Percentiles rank a stretch among this genome's conserved stretches.
Evolutionary conservation across 2,329 filamentous ascomycete species (phyloP).

Genomic region (Hypoxylon sp.): DNA sequence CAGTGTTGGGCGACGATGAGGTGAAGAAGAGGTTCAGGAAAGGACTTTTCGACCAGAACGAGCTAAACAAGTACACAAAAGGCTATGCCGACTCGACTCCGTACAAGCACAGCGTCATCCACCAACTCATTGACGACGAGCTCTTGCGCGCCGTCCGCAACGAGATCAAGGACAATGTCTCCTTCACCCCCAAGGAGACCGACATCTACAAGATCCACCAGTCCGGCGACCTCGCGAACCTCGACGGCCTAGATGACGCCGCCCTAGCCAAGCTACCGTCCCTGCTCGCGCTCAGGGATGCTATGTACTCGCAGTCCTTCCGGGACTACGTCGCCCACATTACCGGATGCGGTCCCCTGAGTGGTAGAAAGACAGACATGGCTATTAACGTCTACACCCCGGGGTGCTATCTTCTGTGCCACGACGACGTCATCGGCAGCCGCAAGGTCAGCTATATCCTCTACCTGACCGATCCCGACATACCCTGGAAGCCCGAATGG

Average conservation of each 20-base stretch:
- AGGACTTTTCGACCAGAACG: constrained; percentile 68
- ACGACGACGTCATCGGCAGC: constrained; percentile 99
- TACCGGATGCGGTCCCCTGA: constrained; percentile 85
- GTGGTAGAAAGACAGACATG: constrained; percentile 96
- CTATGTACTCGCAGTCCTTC: constrained; percentile 89
- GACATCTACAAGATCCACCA: constrained; percentile 99
- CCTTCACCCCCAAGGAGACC: constrained; percentile 97
- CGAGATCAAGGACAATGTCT: constrained; percentile 89
- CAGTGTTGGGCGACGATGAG: constrained; percentile 58
- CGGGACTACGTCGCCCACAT: constrained; percentile 87
- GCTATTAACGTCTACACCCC: constrained; percentile 98
- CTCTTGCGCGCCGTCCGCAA: constrained; percentile 86
- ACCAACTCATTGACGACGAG: constrained; percentile 77
- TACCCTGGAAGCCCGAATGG: constrained; percentile 89
- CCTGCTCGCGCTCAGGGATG: constrained; percentile 89
- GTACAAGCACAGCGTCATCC: constrained; percentile 94
- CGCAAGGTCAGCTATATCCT: constrained; percentile 95
- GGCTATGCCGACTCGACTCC: constrained; percentile 71
- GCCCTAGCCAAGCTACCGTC: constrained; percentile 87
- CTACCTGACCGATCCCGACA: constrained; percentile 92
- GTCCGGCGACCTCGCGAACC: constrained; percentile 94
- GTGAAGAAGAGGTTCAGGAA: constrained; percentile 68
- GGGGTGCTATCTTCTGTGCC: constrained; percentile 92
- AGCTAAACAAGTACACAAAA: constrained; percentile 65
- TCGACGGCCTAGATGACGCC: constrained; percentile 89